A percentile compares a stretch with the other conserved stretches of the same genome.
Evolutionary conservation across 2,329 filamentous ascomycete genomes (phyloP).

Genomic region (Epichloe hybrida): DNA sequence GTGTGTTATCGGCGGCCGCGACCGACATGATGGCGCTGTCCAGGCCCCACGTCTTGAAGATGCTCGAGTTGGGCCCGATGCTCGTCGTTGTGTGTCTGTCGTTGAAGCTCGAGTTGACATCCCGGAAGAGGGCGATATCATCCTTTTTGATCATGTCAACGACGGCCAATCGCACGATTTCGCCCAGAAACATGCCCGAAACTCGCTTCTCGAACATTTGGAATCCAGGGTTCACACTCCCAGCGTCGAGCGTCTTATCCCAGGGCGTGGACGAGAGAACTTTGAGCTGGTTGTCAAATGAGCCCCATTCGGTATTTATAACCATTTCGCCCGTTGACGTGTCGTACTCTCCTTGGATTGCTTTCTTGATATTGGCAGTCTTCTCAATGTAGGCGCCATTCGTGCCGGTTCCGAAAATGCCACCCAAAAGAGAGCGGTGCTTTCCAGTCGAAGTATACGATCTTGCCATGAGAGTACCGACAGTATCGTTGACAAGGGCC

Average conservation of each 20-base stretch:
- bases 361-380: conserved; percentile 70
- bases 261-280: conserved; percentile 78
- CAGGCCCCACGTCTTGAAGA: conserved; percentile 75
- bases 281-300: conserved; percentile 86
- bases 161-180: conserved; percentile 72
- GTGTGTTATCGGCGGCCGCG: conserved; percentile 66
- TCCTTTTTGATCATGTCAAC: conserved; percentile 58
- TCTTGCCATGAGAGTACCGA: conserved; percentile 93
- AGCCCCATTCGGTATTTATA: conserved; percentile 96
- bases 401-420: conserved; percentile 94
- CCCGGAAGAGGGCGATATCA: conserved; percentile 57
- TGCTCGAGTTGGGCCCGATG: conserved; percentile 48
- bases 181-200: conserved; percentile 95
- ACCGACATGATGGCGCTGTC: conserved; percentile 85
- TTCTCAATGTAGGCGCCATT: conserved; percentile 98
- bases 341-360: conserved; percentile 58
- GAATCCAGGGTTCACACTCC: conserved; percentile 79
- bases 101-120: conserved; percentile 59
- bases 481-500: conserved; percentile 92
- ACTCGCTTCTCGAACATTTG: conserved; percentile 99
- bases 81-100: conserved; percentile 56
- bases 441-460: conserved; percentile 88
- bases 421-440: conserved; percentile 76
- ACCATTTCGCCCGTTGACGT: conserved; percentile 84
- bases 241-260: conserved; percentile 63